Evolutionary conservation across 2,329 filamentous ascomycete species (phyloP), one percentile per base, ranked within the genome.

Genomic region (Colletotrichum chrysophilum): DNA sequence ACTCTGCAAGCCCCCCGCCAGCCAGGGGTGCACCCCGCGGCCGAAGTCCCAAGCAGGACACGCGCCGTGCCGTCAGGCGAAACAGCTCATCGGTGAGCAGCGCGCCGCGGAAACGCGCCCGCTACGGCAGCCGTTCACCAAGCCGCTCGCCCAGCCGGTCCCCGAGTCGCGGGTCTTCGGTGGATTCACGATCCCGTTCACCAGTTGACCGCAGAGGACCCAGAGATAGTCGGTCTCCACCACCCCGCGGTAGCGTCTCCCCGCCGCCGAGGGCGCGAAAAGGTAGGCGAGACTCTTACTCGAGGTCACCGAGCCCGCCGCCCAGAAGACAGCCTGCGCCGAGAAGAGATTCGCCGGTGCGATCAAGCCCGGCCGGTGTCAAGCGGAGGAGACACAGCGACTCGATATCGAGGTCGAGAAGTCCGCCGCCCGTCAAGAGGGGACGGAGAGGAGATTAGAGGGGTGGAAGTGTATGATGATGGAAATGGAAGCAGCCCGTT

Each of bases 61-160:
- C 48, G 18, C 74, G 70, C 7, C 71, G 74, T 82, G 81, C 64
- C 79, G 81, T 24, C 24, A 75, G 80, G 28, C 80, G 83, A 38
- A 84, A 83, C 74, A 85, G 82, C 78, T 85, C 84, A 3, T 85
- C 84, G 1, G 77, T 80, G 26, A 83, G 83, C 72, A 79, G 78
- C 34, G 80, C 76, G 16, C 81, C 80, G 4, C 78, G 80, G 21
- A 80, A 79, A 71, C 79, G 78, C 56, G 60, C 71, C 28, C 78
- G 76, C 38, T 70, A 76, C 65, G 76, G 67, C 30, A 77, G 75
- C 30, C 70, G 75, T 8, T 75, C 76, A 8, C 75, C 75, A 77
- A 77, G 76, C 55, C 77, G 75, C n/a, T 77, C 77, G 10, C 76
- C 77, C 38, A 52, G 43, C 18, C 16, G 58, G 18, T 62, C 58